phyloP scores from a whole-genome alignment of 2,329 filamentous ascomycete genomes.

The Penicillium brevicompactum region DNA sequence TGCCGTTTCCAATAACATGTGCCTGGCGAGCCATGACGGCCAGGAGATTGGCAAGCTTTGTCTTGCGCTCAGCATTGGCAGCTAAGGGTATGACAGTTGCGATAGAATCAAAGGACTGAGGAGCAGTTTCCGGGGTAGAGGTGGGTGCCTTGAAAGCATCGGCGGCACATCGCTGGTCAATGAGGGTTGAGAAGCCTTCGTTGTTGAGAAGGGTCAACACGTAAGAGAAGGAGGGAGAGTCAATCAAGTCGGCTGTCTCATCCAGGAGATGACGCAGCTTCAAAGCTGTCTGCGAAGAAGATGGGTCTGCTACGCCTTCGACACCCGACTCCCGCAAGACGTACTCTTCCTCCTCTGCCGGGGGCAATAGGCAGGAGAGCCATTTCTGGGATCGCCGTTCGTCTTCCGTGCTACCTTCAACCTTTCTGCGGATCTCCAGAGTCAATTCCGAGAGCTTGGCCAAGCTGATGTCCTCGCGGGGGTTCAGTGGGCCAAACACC shows the following conservation, averaged over 20 bases:
- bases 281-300: constrained; percentile 37
- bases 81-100: constrained; percentile 43
- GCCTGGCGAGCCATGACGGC: constrained; percentile 90
- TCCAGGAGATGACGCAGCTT: constrained; percentile 83
- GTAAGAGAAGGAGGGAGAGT: constrained; percentile 86
- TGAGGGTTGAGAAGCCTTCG: constrained; percentile 78
- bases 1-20: constrained; percentile 79
- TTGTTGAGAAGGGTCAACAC: constrained; percentile 87
- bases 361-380: constrained; percentile 82
- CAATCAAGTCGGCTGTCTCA: constrained; percentile 92
- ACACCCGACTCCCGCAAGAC: constrained; percentile 88
- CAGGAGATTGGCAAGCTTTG: constrained; percentile 84
- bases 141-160: constrained; percentile 69
- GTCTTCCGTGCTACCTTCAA: constrained; percentile 73
- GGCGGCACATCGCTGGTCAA: constrained; percentile 77
- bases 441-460: constrained; percentile 78
- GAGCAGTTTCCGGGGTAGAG: constrained; percentile 46
- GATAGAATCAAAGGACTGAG: constrained; percentile 44
- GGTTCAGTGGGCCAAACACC: constrained; percentile 85
- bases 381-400: constrained; percentile 68
- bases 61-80: constrained; percentile 48
- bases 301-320: constrained; percentile 43
- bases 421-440: constrained; percentile 76
- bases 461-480: constrained; percentile 82
- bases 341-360: constrained; percentile 73